These are phyloP conservation scores for Tricholoma bakamatsutake DNA, from an alignment of 768 basidiomycete genomes.

Conservation along the genomic window DNA sequence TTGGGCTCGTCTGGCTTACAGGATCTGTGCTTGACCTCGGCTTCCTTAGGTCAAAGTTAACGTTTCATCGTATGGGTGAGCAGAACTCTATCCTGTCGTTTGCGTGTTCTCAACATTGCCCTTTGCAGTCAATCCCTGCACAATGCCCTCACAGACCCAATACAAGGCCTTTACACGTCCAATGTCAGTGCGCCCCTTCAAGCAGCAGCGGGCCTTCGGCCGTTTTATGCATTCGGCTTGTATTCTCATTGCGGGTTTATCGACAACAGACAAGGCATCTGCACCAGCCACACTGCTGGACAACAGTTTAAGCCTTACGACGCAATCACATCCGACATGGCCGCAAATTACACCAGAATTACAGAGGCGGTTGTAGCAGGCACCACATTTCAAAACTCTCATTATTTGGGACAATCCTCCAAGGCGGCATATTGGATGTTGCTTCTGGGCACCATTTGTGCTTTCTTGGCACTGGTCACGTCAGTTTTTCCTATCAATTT, in stretches of 20 bases:
- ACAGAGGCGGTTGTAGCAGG: constrained; percentile 46
- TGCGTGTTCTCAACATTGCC: constrained; percentile 1
- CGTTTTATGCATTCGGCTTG: constrained; percentile 72
- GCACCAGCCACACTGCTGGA: constrained; percentile 56
- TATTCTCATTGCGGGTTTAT: constrained; percentile 77
- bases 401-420: constrained; percentile 56
- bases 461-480: constrained; percentile 62
- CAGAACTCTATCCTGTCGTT: constrained; percentile 1
- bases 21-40: not conserved
- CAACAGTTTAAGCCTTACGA: constrained; percentile 60
- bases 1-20: constrained; percentile 4
- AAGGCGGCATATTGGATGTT: constrained; percentile 73
- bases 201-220: constrained; percentile 52
- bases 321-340: constrained; percentile 63
- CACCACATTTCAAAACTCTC: constrained; percentile 53
- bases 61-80: constrained; percentile 66
- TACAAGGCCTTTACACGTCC: constrained; percentile 57
- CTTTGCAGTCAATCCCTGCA: constrained; percentile 44
- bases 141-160: constrained; percentile 48
- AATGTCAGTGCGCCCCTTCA: constrained; percentile 61
- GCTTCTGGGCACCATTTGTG: constrained; percentile 63
- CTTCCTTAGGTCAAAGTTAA: constrained; percentile 56
- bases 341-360: constrained; percentile 50
- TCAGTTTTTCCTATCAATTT: constrained; percentile 28
- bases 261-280: constrained; percentile 51